phyloP scores from a whole-genome alignment of 2,329 filamentous ascomycete species.

The Alternaria gansuensis region DNA sequence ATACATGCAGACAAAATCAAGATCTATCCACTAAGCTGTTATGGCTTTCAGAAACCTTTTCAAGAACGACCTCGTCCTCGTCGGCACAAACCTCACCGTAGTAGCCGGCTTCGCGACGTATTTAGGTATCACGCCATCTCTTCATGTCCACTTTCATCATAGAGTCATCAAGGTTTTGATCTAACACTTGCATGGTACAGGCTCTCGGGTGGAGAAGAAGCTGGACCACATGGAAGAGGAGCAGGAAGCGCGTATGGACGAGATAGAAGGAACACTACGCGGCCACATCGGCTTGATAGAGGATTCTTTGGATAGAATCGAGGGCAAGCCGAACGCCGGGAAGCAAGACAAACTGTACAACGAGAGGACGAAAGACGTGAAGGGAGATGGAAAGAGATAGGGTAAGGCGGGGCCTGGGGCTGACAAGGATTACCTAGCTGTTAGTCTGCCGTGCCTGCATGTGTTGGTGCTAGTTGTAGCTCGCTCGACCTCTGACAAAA shows the following conservation, averaged over 20 bases:
- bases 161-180: not conserved
- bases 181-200: not conserved
- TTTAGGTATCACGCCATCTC: slow-evolving; percentile 6
- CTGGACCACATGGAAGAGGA: slow-evolving; percentile 57
- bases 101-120: slow-evolving; percentile 19
- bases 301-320: slow-evolving; percentile 56
- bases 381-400: slow-evolving; percentile 7
- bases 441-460: slow-evolving; percentile 13
- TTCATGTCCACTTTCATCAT: not conserved
- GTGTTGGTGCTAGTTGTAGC: not conserved
- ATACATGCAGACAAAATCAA: not conserved
- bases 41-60: slow-evolving; percentile 20
- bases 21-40: not conserved
- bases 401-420: slow-evolving; percentile 12
- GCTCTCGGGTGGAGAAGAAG: slow-evolving; percentile 22
- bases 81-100: slow-evolving; percentile 20
- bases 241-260: slow-evolving; percentile 58
- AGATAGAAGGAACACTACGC: slow-evolving; percentile 58
- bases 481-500: slow-evolving; percentile 1
- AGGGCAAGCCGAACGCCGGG: slow-evolving; percentile 50
- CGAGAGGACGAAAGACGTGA: slow-evolving; percentile 18
- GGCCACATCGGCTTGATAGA: slow-evolving; percentile 60
- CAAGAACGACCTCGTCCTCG: slow-evolving; percentile 21
- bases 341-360: slow-evolving; percentile 50
- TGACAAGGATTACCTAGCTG: slow-evolving; percentile 21